These are phyloP conservation scores for Aspergillus homomorphus DNA, from an alignment of 495 filamentous ascomycete genomes.

Conservation along the genomic window DNA sequence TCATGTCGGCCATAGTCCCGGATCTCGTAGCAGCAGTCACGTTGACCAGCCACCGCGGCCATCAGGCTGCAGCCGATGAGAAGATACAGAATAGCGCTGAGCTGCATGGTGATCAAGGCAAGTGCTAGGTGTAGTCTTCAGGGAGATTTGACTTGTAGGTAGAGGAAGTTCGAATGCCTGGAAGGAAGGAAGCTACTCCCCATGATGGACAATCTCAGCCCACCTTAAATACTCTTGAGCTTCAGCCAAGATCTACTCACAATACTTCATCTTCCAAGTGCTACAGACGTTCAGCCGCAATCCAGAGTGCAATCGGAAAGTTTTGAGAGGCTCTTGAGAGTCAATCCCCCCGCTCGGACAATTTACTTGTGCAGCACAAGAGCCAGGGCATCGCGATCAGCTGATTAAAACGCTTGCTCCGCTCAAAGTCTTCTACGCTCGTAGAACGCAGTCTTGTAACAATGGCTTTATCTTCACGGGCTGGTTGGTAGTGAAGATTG, in stretches of 20 bases:
- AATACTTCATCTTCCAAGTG: not conserved
- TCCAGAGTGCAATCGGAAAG: not conserved
- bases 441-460: not conserved
- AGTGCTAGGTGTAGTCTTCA: not conserved
- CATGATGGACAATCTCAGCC: not conserved
- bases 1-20: not conserved
- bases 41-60: not conserved
- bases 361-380: not conserved
- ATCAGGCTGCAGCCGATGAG: not conserved
- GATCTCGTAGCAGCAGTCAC: not conserved
- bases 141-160: too few species aligned
- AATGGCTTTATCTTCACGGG: not conserved
- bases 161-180: not conserved
- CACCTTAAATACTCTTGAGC: not conserved
- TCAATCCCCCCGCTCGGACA: not conserved
- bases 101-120: not conserved
- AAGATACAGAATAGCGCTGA: not conserved
- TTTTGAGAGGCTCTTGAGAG: not conserved
- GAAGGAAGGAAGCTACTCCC: not conserved
- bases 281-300: not conserved
- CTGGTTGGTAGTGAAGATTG: not conserved
- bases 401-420: not conserved
- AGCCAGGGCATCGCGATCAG: not conserved
- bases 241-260: not conserved
- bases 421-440: not conserved